Percentiles rank a stretch among this genome's conserved stretches.
These are phyloP conservation scores for Solanum pinnatisectum DNA, from an alignment of 257 asterid genomes.

Conservation along the genomic window DNA sequence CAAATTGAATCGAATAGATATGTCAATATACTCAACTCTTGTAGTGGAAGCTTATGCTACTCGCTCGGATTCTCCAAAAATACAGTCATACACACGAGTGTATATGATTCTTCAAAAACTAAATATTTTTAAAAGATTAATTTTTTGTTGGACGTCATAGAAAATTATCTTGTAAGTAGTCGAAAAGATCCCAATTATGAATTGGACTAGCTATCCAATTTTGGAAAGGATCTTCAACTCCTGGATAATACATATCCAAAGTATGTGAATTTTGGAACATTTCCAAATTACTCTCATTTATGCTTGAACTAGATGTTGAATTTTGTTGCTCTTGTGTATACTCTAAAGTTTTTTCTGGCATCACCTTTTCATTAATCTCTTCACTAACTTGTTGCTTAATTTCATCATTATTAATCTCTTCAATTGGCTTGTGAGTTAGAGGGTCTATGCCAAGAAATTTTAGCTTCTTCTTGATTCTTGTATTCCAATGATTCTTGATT, in stretches of 20 bases:
- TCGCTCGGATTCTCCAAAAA: neutral
- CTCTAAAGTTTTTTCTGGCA: slow-evolving; percentile 2
- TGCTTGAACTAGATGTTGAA: neutral
- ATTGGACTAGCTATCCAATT: slow-evolving; percentile 49
- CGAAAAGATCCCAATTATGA: slow-evolving; percentile 46
- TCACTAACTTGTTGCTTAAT: slow-evolving; percentile 3
- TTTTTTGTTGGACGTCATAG: slow-evolving; percentile 15
- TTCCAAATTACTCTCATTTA: neutral
- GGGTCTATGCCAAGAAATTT: slow-evolving; percentile 35
- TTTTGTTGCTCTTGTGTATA: slow-evolving; percentile 4
- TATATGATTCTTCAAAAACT: neutral
- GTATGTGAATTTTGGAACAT: slow-evolving; percentile 10
- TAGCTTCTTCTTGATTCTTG: slow-evolving; percentile 43
- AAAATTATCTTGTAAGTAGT: slow-evolving; percentile 21
- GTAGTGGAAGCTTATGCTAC: neutral
- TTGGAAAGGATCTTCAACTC: slow-evolving; percentile 26
- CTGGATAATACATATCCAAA: slow-evolving; percentile 10
- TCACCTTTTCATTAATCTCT: slow-evolving; percentile 2
- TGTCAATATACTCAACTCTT: neutral
- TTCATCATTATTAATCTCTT: slow-evolving; percentile 17
- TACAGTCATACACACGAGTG: neutral
- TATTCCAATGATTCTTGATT: slow-evolving; percentile 48
- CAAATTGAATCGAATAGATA: neutral
- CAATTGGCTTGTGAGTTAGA: slow-evolving; percentile 29
- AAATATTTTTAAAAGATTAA: neutral